phyloP scores from a whole-genome alignment of 768 basidiomycete genomes.

The Lactarius tabidus region DNA sequence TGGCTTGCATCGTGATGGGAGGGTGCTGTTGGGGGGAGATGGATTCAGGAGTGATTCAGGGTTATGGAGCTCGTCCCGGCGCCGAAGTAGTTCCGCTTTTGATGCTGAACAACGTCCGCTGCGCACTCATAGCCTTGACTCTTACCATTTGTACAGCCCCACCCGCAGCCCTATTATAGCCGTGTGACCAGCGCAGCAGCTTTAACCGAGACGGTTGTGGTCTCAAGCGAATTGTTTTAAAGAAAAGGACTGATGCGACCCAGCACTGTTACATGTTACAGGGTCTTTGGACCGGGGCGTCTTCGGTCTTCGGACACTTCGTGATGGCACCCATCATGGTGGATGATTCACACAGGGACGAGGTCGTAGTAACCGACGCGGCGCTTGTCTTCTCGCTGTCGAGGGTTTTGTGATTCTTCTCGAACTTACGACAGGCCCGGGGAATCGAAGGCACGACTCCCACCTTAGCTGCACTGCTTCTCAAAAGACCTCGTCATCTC shows the following conservation, averaged over 20 bases:
- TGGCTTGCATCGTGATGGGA: conserved; percentile 58
- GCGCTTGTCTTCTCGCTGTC: neutral
- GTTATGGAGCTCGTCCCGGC: conserved; percentile 1
- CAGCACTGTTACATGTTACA: no score
- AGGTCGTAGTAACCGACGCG: neutral
- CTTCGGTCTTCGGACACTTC: neutral
- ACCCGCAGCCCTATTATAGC: neutral
- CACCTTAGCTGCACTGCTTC: neutral
- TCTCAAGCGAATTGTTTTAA: neutral
- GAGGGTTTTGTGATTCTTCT: neutral
- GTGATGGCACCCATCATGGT: neutral
- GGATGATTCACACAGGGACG: neutral
- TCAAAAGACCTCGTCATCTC: neutral
- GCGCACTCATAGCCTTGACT: neutral
- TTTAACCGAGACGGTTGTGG: neutral
- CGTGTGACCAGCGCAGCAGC: neutral
- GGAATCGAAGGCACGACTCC: neutral
- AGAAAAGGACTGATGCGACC: no score
- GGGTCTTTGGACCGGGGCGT: no score
- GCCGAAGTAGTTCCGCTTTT: neutral
- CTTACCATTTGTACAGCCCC: neutral
- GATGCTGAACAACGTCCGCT: neutral
- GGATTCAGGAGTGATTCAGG: conserved; percentile 5
- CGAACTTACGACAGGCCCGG: neutral
- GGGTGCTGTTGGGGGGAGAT: conserved; percentile 1